Base-by-base conservation (phyloP, 768 basidiomycete species). In the Termitomyces sp. region DNA sequence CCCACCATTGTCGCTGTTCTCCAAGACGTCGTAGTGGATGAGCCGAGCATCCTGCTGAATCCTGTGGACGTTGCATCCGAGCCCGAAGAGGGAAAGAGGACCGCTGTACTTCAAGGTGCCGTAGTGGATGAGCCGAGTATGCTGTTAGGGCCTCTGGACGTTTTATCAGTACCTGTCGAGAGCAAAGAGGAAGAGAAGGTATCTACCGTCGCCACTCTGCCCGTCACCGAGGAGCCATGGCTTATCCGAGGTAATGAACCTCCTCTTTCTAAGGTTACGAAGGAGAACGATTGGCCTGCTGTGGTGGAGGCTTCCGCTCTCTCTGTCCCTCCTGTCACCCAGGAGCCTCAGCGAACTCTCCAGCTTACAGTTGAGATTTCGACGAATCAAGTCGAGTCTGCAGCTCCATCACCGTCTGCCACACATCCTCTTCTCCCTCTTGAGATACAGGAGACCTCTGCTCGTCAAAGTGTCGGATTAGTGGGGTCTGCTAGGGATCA, bases 341-440 rank as follows among this genome's bases (percentile, higher is more conserved):
- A 49, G 16, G 48, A 56, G 27, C 36, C 36, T 7, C 23, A 27
- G 15, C 22, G 35, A 2, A 20, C 18, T 13, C 20, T 18, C 10
- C 50, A 31, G 11, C 49, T 13, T 18, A 3, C 54, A 41, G 15
- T 50, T 12, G 42, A 50, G 11, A 50, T 56, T 5, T 36, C 42
- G 13, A 35, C 42, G 5, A 27, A 39, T 15, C 42, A 42, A 7
- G 25, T 31, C 15, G 54, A 56, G 29, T 56, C 54, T 38, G 54
- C 35, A 16, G 54, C 43, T 25, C 54, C 54, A 27, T 56, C 54
- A 5, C 54, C 54, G 5, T 25, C 29, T 36, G 49, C 35, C 16
- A 56, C 54, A 10, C 54, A 56, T 12, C 54, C 54, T 45, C 49
- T 56, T 13, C 42, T 56, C 1, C 43, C 49, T 32, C 43, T 56